Percentiles rank a stretch among this genome's conserved stretches.
phyloP scores from a whole-genome alignment of 2,329 filamentous ascomycete genomes.

The Fusarium setosum region DNA sequence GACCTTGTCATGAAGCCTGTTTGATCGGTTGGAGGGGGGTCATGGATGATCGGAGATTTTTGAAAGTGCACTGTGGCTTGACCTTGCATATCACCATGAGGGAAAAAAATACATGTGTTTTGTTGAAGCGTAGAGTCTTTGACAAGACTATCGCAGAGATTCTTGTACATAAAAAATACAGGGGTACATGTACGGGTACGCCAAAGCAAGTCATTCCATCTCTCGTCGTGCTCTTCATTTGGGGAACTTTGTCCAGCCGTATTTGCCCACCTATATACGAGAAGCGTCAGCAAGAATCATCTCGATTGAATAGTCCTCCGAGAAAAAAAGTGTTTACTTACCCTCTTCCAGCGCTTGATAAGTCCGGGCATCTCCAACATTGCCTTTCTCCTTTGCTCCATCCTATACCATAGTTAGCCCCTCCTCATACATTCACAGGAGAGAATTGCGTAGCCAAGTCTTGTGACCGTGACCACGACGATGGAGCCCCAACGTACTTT shows the following conservation, averaged over 20 bases:
- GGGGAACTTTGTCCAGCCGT: slow-evolving; percentile 68
- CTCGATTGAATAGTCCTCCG: background rate
- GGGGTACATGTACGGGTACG: slow-evolving; percentile 45
- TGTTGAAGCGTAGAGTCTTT: slow-evolving; percentile 8
- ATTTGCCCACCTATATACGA: slow-evolving; percentile 62
- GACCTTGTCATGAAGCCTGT: too few relatives aligned
- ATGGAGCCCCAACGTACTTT: slow-evolving; percentile 64
- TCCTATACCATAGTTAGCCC: slow-evolving; percentile 59
- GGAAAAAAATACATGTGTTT: too few relatives aligned
- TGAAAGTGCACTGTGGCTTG: too few relatives aligned
- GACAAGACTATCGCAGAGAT: slow-evolving; percentile 27
- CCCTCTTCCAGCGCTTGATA: slow-evolving; percentile 93
- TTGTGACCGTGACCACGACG: background rate
- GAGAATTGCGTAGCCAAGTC: background rate
- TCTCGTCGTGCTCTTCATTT: slow-evolving; percentile 54
- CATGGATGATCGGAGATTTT: too few relatives aligned
- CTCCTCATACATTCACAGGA: slow-evolving; percentile 1
- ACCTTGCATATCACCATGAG: slow-evolving; percentile 2
- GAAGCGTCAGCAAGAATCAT: slow-evolving; percentile 46
- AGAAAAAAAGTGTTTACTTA: slow-evolving; percentile 51
- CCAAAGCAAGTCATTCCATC: slow-evolving; percentile 32
- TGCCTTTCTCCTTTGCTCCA: slow-evolving; percentile 90
- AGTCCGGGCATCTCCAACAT: slow-evolving; percentile 96
- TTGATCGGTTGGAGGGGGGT: too few relatives aligned
- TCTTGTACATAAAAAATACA: slow-evolving; percentile 49